Conservation (phyloP, 2,329 filamentous ascomycete genomes). For the Fonsecaea pedrosoi region DNA sequence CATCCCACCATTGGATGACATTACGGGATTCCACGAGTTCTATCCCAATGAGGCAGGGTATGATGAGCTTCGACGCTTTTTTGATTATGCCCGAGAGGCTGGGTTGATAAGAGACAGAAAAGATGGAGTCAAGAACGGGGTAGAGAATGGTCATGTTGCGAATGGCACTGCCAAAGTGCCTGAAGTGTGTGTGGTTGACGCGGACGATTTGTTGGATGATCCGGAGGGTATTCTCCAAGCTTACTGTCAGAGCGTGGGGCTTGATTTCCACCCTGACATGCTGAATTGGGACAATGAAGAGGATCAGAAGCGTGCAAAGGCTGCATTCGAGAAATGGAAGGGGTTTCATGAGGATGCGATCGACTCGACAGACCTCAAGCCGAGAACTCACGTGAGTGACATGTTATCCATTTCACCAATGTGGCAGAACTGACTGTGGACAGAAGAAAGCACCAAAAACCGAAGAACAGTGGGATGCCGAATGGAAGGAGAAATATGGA, state of each 20-base stretch:
- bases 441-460: conserved; percentile 48
- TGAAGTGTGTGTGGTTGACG: conserved; percentile 85
- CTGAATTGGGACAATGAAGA: conserved; percentile 81
- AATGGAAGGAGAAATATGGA: conserved; percentile 68
- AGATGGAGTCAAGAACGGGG: conserved; percentile 51
- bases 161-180: conserved; percentile 46
- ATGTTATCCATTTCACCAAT: neutral
- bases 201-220: conserved; percentile 89
- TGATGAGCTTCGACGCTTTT: conserved; percentile 80
- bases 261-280: conserved; percentile 79
- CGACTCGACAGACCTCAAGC: conserved; percentile 75
- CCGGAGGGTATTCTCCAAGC: conserved; percentile 76
- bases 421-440: conserved; percentile 34
- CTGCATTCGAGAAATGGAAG: conserved; percentile 93
- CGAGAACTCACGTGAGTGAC: conserved; percentile 55
- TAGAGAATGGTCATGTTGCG: conserved; percentile 37
- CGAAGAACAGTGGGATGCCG: conserved; percentile 63
- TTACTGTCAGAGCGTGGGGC: conserved; percentile 81
- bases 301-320: conserved; percentile 70
- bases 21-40: conserved; percentile 87
- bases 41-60: conserved; percentile 90
- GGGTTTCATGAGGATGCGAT: conserved; percentile 97
- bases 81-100: conserved; percentile 78
- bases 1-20: conserved; percentile 78
- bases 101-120: conserved; percentile 73